Evolutionary conservation across 1,284 basidiomycete genomes (phyloP), one percentile per base, ranked within the genome.

Genomic region (Fomitopsis pinicola): DNA sequence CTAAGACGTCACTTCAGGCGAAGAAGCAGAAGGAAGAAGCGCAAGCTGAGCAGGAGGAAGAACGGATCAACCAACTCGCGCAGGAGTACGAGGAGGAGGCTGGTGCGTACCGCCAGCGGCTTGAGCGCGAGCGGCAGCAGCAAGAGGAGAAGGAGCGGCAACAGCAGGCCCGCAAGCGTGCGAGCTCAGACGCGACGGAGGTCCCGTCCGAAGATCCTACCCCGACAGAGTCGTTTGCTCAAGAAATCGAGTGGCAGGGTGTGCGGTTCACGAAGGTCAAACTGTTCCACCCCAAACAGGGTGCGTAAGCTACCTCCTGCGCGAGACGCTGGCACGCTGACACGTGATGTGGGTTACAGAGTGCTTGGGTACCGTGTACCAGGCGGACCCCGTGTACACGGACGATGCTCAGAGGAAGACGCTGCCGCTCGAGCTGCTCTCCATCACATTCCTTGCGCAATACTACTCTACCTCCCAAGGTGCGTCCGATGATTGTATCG

Each of bases 401-500:
- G 84, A 87, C 64, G 75, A 54, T 33, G 35, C 19, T 17, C 35
- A 81, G 10, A 74, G 80, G 62, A 76, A 78, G 1, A 79, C 79
- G 0, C 73, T 85, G 8, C 83, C 85, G 19, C 77, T 93, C 6
- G 89, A 91, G 66, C 76, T 92, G 12, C 82, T 86, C 67, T 76
- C 83, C 7, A 79, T 90, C 33, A 79, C 79, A 17, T 92, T 92
- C 66, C 78, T 82, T 59, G 81, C 87, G 0, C 77, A 78, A 30
- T 91, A 92, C 68, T 92, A 92, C 68, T 76, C 78, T 2, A 83
- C 82, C 0, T 80, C 71, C 12, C 87, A 88, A 78, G 90, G 88
- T 74, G 60, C 58, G 59, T 53, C n/a, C 7, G 48, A n/a, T 40
- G 19, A 28, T 58, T 42, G 17, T 52, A 0, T 59, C 22, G 56